A percentile compares a stretch with the other conserved stretches of the same genome.
Conservation (phyloP, 805 yeast species). For the Candida ulmi region DNA sequence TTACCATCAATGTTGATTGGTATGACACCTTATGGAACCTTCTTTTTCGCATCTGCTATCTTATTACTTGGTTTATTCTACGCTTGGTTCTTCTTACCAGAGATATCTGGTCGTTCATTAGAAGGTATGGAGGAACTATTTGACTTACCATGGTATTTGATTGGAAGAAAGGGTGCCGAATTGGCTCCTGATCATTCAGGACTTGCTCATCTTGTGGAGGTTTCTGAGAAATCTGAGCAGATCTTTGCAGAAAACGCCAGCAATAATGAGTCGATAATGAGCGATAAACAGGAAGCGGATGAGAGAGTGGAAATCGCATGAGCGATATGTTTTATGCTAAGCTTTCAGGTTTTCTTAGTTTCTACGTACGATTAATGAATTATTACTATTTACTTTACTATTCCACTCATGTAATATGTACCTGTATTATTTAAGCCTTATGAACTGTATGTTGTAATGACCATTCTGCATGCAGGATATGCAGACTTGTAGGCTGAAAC, state of each 20-base stretch:
- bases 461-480: too few species aligned
- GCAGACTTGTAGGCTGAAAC: too few species aligned
- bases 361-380: too few species aligned
- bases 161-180: constrained; percentile 49
- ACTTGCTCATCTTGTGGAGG: constrained; percentile 19
- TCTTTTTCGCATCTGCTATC: constrained; percentile 44
- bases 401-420: too few species aligned
- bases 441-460: too few species aligned
- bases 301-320: background rate
- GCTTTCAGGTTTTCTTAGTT: too few species aligned
- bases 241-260: constrained; percentile 11
- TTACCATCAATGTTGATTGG: constrained; percentile 44
- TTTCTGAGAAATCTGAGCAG: constrained; percentile 10
- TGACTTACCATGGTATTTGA: constrained; percentile 49
- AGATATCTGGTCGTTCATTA: constrained; percentile 32
- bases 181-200: constrained; percentile 48
- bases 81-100: constrained; percentile 34
- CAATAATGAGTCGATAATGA: background rate
- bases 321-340: background rate
- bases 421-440: too few species aligned
- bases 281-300: background rate
- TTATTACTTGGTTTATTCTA: constrained; percentile 33
- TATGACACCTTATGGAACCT: constrained; percentile 43
- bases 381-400: too few species aligned
- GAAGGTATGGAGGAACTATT: constrained; percentile 34